Conservation (phyloP, 164 flowering plant species). For the Sextonia rubra region DNA sequence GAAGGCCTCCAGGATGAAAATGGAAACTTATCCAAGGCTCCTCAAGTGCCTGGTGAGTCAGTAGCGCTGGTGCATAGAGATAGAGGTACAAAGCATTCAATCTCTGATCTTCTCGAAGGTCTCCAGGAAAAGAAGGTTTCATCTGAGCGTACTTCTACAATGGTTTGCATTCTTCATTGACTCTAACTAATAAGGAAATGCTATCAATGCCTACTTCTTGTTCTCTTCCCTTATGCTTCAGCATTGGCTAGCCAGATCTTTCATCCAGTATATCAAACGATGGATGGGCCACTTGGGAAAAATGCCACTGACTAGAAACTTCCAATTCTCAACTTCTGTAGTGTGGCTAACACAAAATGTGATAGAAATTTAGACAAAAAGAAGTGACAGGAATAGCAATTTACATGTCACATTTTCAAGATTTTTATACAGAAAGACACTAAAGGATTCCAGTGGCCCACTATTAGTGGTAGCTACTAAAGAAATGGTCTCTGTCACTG, state of each 20-base stretch:
- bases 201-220: background rate
- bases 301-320: background rate
- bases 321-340: background rate
- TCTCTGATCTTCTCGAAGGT: slow-evolving; percentile 51
- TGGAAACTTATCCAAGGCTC: slow-evolving; percentile 17
- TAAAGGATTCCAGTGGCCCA: too few relatives aligned
- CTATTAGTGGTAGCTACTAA: too few relatives aligned
- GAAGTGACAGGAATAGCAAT: too few relatives aligned
- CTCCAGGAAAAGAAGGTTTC: slow-evolving; percentile 36
- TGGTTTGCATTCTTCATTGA: slow-evolving; percentile 29
- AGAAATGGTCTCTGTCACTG: too few relatives aligned
- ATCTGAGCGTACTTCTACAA: slow-evolving; percentile 22
- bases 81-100: slow-evolving; percentile 27
- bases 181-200: background rate
- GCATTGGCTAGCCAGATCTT: background rate
- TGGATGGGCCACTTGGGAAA: background rate
- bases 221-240: background rate
- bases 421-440: too few relatives aligned
- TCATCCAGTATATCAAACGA: background rate
- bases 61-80: slow-evolving; percentile 14
- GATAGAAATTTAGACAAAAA: too few relatives aligned
- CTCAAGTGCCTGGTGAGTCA: slow-evolving; percentile 17
- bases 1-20: slow-evolving; percentile 41
- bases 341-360: background rate
- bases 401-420: too few relatives aligned